A percentile compares a stretch with the other conserved stretches of the same genome.
phyloP scores from a whole-genome alignment of 208 protist species.

The Zelonia costaricensis region DNA sequence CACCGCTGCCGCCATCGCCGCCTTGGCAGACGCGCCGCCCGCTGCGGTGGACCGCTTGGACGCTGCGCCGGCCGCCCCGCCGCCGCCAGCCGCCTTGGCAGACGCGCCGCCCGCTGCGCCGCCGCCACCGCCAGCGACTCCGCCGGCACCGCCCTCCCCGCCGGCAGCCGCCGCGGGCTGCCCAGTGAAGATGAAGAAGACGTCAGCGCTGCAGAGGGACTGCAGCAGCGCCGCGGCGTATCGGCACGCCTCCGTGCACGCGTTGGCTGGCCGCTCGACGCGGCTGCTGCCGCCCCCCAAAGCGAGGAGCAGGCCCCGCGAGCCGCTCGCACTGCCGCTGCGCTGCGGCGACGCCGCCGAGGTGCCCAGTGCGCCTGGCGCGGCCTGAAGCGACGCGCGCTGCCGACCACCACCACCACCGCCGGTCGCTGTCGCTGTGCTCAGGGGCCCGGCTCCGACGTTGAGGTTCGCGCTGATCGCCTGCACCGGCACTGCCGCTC shows the following conservation, averaged over 20 bases:
- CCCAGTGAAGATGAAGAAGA: conserved; percentile 12
- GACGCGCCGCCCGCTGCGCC: neutral
- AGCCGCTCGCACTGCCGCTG: too few species aligned
- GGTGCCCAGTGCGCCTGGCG: too few species aligned
- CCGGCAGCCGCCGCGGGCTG: neutral
- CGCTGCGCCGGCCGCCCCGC: neutral
- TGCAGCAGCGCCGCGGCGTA: conserved; percentile 53
- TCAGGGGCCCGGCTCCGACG: too few species aligned
- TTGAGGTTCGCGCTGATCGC: too few species aligned
- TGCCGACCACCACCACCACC: neutral
- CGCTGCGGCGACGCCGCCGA: too few species aligned
- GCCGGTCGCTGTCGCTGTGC: neutral
- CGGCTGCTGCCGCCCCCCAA: neutral
- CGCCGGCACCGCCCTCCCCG: neutral
- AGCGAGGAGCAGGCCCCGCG: too few species aligned
- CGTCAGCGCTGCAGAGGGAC: conserved; percentile 29
- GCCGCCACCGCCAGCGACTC: neutral
- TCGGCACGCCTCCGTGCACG: conserved; percentile 59
- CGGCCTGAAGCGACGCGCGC: too few species aligned
- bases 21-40: neutral
- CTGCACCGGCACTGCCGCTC: too few species aligned
- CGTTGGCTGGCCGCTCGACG: conserved; percentile 30
- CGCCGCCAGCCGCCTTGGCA: neutral
- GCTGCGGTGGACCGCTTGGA: neutral
- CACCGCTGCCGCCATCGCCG: neutral